Conservation (phyloP, 768 basidiomycete species). For the Ramaria sp. region DNA sequence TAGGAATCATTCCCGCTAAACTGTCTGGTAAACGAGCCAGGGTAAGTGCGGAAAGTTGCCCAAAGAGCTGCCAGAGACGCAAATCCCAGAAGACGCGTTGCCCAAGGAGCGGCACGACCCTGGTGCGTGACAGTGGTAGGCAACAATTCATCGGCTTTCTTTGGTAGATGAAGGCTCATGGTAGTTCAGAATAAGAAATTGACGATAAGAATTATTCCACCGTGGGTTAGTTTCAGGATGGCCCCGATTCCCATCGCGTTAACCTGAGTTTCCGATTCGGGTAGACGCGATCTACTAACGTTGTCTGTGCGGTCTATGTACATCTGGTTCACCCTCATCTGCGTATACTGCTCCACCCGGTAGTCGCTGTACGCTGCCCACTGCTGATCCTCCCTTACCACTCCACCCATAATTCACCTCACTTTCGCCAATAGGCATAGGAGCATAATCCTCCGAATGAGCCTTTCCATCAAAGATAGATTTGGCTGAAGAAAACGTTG, state of each 20-base stretch:
- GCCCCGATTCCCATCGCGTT: too few species aligned
- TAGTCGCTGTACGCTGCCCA: background rate
- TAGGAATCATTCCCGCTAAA: background rate
- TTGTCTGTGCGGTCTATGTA: background rate
- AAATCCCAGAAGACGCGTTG: background rate
- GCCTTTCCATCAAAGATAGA: constrained; percentile 38
- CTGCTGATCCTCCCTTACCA: background rate
- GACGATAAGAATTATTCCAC: too few species aligned
- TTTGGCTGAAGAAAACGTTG: constrained; percentile 50
- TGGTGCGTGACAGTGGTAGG: background rate
- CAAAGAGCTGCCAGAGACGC: background rate
- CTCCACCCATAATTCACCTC: constrained; percentile 47
- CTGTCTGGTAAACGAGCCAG: background rate
- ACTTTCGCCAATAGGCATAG: constrained; percentile 44
- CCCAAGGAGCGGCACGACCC: background rate
- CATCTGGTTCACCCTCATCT: background rate
- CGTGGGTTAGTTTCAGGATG: too few species aligned
- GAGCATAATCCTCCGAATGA: constrained; percentile 35
- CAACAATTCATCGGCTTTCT: background rate
- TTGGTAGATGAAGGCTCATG: background rate
- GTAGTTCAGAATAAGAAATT: background rate
- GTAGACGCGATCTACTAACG: too few species aligned
- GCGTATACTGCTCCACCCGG: background rate
- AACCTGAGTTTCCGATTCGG: too few species aligned
- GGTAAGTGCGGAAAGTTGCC: background rate